Base-by-base conservation (phyloP, 805 yeast species). In the Scheffersomyces amazonensis region DNA sequence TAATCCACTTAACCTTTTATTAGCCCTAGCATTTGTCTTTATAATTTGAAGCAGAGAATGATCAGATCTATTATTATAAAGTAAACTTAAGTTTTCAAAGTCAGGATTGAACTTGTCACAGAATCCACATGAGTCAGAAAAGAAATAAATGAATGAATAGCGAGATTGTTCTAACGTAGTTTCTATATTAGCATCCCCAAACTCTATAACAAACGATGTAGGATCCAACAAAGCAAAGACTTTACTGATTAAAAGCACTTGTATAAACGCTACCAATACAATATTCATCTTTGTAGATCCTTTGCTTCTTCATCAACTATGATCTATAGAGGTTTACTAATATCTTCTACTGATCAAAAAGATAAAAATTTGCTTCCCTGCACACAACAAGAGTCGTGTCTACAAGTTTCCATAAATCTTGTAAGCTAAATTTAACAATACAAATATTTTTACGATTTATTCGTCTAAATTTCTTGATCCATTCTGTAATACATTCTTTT, bases 71-170 rank as follows among this genome's bases (percentile, higher is more conserved):
- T 60, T 58, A 22, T 69, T 62, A 48, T 66, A 80, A 3, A 78
- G 50, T 6, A 61, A 56, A 12, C 67, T 66, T 31, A 80, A 44
- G 3, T 71, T 69, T 18, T 55, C 56, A 34, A 62, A 66, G 3
- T 52, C 53, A 3, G 66, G 64, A 15, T 54, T 53, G 35, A 69
- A 64, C 11, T 44, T 43, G n/a, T 37, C 34, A 42, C 75, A 69
- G 41, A 46, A 62, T 37, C 46, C 46, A 42, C 75, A 69, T 1
- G 50, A 54, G 1, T 66, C 63, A 1, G 75, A 62, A 44, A 69
- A 73, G 48, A 79, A 75, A 47, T 71, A 71, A 12, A 75, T 65
- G 28, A 75, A 56, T 4, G 78, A 64, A 41, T 53, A 66, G 18
- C 51, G 46, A 11, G 60, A 53, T 21, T 48, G 39, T 17, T 40